Evolutionary conservation across 1,139 yeast genomes (phyloP).

Genomic region (Sugiyamaella neomexicana): DNA sequence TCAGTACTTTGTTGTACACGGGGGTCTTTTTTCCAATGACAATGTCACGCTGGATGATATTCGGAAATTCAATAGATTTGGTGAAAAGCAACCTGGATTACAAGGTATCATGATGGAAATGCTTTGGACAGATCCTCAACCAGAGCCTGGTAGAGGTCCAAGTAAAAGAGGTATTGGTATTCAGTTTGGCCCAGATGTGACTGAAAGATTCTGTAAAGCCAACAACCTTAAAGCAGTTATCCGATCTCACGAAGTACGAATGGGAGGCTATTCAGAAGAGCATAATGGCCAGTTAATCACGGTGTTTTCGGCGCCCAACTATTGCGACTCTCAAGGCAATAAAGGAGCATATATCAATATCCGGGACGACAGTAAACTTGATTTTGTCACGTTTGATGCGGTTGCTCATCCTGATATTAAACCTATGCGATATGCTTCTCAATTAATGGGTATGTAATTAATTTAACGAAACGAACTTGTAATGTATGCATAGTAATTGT

Average conservation of each 20-base stretch:
- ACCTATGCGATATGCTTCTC: slow-evolving; percentile 87
- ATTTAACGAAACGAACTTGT: slow-evolving; percentile 5
- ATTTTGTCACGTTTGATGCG: slow-evolving; percentile 65
- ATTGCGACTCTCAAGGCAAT: slow-evolving; percentile 91
- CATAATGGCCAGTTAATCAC: slow-evolving; percentile 86
- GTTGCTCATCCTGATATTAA: slow-evolving; percentile 88
- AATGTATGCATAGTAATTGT: slow-evolving; percentile 10
- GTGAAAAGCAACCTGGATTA: slow-evolving; percentile 77
- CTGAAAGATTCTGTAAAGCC: slow-evolving; percentile 68
- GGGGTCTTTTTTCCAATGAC: slow-evolving; percentile 87
- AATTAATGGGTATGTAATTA: slow-evolving; percentile 34
- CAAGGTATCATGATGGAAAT: slow-evolving; percentile 95
- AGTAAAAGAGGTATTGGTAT: slow-evolving; percentile 94
- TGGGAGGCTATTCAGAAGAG: slow-evolving; percentile 85
- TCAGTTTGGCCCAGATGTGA: slow-evolving; percentile 96
- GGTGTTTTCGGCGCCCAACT: slow-evolving; percentile 96
- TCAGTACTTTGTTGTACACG: slow-evolving; percentile 87
- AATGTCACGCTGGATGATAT: slow-evolving; percentile 71
- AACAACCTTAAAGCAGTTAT: slow-evolving; percentile 78
- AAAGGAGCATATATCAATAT: slow-evolving; percentile 81
- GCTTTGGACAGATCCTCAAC: slow-evolving; percentile 97
- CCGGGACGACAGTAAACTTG: slow-evolving; percentile 57
- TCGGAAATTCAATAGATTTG: slow-evolving; percentile 64
- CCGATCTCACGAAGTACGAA: slow-evolving; percentile 93
- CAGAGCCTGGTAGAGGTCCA: slow-evolving; percentile 72